Evolutionary conservation across 176 grass and related monocot species (phyloP).

Genomic region (Rhynchospora tenuis): DNA sequence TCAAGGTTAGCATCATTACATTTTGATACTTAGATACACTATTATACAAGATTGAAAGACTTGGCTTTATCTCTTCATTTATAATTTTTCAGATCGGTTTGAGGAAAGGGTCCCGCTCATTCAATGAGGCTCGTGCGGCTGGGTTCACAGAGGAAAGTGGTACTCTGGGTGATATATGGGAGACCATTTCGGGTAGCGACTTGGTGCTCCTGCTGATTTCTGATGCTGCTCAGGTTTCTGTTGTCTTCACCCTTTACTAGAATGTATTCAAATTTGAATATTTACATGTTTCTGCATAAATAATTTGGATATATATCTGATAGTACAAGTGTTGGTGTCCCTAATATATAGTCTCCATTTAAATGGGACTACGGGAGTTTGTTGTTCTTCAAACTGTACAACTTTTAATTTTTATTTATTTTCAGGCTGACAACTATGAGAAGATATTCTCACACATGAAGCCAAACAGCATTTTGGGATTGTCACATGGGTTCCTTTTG

Average conservation of each 20-base stretch:
- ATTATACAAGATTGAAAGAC: not conserved
- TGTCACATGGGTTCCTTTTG: constrained; percentile 77
- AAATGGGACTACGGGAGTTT: not conserved
- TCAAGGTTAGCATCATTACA: constrained; percentile 43
- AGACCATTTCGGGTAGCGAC: constrained; percentile 73
- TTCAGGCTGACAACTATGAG: constrained; percentile 76
- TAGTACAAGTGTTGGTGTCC: not conserved
- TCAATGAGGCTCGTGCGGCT: constrained; percentile 65
- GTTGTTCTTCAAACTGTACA: not conserved
- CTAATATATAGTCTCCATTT: not conserved
- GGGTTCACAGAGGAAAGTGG: constrained; percentile 88
- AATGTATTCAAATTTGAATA: not conserved
- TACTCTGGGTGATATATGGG: constrained; percentile 82
- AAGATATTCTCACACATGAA: constrained; percentile 91
- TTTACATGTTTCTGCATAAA: not conserved
- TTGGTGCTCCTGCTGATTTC: constrained; percentile 85
- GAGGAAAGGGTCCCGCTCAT: constrained; percentile 78
- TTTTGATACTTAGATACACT: not conserved
- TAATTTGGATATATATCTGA: not conserved
- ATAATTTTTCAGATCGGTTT: constrained; percentile 60
- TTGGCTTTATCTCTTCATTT: not conserved
- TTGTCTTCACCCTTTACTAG: not conserved
- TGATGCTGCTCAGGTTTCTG: constrained; percentile 70
- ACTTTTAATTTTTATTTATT: not conserved
- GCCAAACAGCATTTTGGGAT: constrained; percentile 78